phyloP scores from a whole-genome alignment of 202 grass and related monocot species.

The Musa balbisiana region DNA sequence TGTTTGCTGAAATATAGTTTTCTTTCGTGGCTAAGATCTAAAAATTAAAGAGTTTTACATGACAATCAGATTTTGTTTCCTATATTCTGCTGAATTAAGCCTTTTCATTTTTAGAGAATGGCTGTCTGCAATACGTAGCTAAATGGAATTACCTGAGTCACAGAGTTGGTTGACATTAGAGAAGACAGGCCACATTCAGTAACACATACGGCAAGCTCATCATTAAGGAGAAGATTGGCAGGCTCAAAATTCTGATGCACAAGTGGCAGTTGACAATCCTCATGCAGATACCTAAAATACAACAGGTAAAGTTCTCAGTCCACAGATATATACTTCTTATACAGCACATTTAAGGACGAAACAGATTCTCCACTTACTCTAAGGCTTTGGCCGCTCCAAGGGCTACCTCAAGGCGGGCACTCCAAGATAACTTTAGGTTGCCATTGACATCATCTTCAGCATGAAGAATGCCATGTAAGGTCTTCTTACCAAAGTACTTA shows the following conservation, averaged over 20 bases:
- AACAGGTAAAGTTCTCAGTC: constrained; percentile 7
- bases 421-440: constrained; percentile 43
- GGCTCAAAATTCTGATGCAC: constrained; percentile 82
- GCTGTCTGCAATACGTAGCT: neutral
- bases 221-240: constrained; percentile 65
- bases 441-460: constrained; percentile 36
- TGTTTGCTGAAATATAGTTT: neutral
- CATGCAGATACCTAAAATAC: constrained; percentile 70
- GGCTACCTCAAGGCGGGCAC: constrained; percentile 59
- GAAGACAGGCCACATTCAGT: constrained; percentile 71
- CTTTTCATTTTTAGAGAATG: neutral
- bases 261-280: constrained; percentile 42
- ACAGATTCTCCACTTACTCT: constrained; percentile 41
- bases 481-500: constrained; percentile 65
- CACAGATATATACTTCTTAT: neutral
- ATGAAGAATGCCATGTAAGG: constrained; percentile 76
- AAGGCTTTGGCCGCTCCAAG: constrained; percentile 80
- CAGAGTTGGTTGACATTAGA: constrained; percentile 45
- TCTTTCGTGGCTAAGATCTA: neutral
- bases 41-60: neutral
- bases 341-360: neutral
- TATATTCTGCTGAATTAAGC: neutral
- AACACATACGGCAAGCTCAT: constrained; percentile 53
- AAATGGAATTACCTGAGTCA: constrained; percentile 55
- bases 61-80: neutral